Conservation (phyloP, 345 rosid species). For the Brassica incana region DNA sequence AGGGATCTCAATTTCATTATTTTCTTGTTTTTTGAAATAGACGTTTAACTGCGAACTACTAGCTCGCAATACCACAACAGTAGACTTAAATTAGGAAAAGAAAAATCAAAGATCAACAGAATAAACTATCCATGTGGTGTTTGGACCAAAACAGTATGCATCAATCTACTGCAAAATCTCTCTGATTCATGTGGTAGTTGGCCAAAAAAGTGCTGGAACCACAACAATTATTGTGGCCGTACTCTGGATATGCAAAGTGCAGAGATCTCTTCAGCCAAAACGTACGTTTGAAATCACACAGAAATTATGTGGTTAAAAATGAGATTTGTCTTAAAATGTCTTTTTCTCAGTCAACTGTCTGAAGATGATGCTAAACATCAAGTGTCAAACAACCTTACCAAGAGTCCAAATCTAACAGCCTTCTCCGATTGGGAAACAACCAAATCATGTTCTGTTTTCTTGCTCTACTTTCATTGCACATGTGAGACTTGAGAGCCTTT, state of each 20-base stretch:
- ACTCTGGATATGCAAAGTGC: background rate
- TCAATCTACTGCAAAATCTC: background rate
- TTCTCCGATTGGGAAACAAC: slow-evolving; percentile 4
- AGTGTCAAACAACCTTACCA: background rate
- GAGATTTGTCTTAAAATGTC: slow-evolving; percentile 1
- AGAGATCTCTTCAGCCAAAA: background rate
- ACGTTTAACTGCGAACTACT: background rate
- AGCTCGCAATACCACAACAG: background rate
- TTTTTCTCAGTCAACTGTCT: slow-evolving; percentile 1
- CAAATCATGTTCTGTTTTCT: background rate
- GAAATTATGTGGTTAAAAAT: background rate
- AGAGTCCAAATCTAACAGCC: slow-evolving; percentile 5
- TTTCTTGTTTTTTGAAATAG: background rate
- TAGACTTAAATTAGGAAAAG: background rate
- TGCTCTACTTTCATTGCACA: background rate
- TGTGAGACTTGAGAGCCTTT: background rate
- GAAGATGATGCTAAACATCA: background rate
- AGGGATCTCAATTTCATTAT: background rate
- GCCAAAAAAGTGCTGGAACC: background rate
- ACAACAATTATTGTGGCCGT: background rate
- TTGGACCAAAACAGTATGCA: background rate
- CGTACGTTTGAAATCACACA: slow-evolving; percentile 14
- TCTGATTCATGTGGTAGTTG: background rate
- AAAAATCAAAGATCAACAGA: too few species aligned
- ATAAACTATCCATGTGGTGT: background rate